These are phyloP conservation scores for Paecilomyces sp. DNA, from an alignment of 2,329 filamentous ascomycete species.

Conservation along the genomic window DNA sequence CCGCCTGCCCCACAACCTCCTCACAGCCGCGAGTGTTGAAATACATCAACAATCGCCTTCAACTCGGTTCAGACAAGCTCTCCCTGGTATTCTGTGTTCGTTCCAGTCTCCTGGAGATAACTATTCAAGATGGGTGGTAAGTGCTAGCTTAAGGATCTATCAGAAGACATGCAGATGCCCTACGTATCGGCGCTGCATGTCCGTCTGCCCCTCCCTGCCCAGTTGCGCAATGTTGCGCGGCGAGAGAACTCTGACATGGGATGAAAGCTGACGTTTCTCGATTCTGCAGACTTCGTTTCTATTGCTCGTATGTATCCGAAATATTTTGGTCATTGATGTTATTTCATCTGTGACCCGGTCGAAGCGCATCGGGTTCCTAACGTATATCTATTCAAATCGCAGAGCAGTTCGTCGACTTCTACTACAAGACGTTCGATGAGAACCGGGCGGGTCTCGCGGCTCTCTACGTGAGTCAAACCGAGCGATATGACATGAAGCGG, in stretches of 20 bases:
- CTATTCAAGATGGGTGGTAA: conserved; percentile 29
- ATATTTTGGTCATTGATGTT: background rate
- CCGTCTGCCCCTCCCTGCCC: background rate
- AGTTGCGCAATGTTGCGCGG: background rate
- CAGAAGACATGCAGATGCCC: background rate
- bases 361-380: background rate
- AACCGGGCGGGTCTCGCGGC: conserved; percentile 57
- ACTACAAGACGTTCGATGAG: conserved; percentile 80
- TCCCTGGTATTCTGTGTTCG: background rate
- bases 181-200: background rate
- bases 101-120: background rate
- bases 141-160: conserved; percentile 5
- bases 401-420: conserved; percentile 87
- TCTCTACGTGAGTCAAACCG: conserved; percentile 67
- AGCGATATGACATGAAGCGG: conserved; percentile 1
- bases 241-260: background rate
- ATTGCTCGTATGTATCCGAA: background rate
- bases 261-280: background rate
- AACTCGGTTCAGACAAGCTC: background rate
- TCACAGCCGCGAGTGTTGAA: background rate
- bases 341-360: background rate
- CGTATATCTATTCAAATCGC: conserved; percentile 11
- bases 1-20: conserved; percentile 9
- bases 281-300: background rate
- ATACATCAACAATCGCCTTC: background rate